Percentiles rank a stretch among this genome's conserved stretches.
Evolutionary conservation across 306 rosid species (phyloP).

Genomic region (Lupinus albus): DNA sequence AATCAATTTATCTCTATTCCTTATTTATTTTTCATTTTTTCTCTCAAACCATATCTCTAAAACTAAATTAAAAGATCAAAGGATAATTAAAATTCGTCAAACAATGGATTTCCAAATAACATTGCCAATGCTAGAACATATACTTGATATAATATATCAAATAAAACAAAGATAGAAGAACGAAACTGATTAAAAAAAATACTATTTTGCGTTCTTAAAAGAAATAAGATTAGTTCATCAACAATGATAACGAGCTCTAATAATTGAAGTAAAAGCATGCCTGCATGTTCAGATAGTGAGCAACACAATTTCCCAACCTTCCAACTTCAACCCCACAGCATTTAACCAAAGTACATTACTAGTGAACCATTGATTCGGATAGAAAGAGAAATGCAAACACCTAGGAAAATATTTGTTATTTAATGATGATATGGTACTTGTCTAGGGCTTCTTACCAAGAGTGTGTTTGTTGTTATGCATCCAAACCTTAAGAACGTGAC

Average conservation of each 20-base stretch:
- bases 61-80: no score
- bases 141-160: not conserved
- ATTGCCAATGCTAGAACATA: not conserved
- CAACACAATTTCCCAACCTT: not conserved
- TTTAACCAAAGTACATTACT: no score
- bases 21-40: no score
- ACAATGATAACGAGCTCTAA: slow-evolving; percentile 29
- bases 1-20: no score
- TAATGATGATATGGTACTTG: no score
- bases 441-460: slow-evolving; percentile 96
- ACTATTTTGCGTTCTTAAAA: slow-evolving; percentile 22
- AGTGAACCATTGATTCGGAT: no score
- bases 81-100: not conserved
- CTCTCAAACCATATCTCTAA: no score
- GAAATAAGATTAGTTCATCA: slow-evolving; percentile 41
- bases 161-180: not conserved
- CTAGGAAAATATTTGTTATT: not conserved
- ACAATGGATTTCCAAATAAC: no score
- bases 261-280: slow-evolving; percentile 33
- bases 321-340: not conserved
- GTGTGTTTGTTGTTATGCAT: slow-evolving; percentile 99
- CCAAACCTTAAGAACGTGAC: slow-evolving; percentile 98
- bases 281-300: slow-evolving; percentile 1
- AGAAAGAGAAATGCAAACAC: not conserved
- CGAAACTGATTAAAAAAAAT: not conserved